Evolutionary conservation across 805 yeast genomes (phyloP), one percentile per base, ranked within the genome.

Genomic region (Schwanniomyces yamadae): DNA sequence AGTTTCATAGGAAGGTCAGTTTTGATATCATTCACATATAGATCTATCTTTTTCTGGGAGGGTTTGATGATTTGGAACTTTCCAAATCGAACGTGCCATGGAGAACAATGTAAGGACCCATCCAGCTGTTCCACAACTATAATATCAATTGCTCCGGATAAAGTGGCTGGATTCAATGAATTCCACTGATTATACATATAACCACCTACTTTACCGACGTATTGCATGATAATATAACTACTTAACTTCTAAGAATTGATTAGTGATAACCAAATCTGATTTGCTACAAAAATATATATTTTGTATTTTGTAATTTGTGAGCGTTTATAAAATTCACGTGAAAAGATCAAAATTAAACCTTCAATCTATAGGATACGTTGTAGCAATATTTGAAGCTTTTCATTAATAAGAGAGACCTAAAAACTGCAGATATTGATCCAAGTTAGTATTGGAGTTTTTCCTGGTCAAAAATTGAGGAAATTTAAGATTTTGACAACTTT

Each of bases 141-240:
- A 36, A 93, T 89, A 60, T 93, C 99, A 58, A 93, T 93, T 14
- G 98, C 99, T 4, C 99, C 99, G 14, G 95, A 82, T 12, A 93
- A 73, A 0, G 99, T 93, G 1, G 98, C 88, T 2, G 99, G 99
- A 53, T 93, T 93, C 47, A 93, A 79, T 18, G 97, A 87, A 46
- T 89, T 88, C 98, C 97, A 91, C 33, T 96, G 93, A 59, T 89
- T 89, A 39, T 96, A 90, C 6, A 93, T 95, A 23, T 95, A 84
- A 21, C 88, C 97, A 41, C 95, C 82, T 13, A 96, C 97, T 55
- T 95, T 77, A 12, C 96, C 97, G 45, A 91, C 93, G 80, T 89
- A 91, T 63, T 91, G 98, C 98, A 91, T 91, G 17, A 16, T 27
- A n/a, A n/a, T n/a, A n/a, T n/a, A n/a, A n/a, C 29, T 27, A 15